Percentiles rank a stretch among this genome's conserved stretches.
Evolutionary conservation across 441 rosid species (phyloP).

Genomic region (Manihot esculenta): DNA sequence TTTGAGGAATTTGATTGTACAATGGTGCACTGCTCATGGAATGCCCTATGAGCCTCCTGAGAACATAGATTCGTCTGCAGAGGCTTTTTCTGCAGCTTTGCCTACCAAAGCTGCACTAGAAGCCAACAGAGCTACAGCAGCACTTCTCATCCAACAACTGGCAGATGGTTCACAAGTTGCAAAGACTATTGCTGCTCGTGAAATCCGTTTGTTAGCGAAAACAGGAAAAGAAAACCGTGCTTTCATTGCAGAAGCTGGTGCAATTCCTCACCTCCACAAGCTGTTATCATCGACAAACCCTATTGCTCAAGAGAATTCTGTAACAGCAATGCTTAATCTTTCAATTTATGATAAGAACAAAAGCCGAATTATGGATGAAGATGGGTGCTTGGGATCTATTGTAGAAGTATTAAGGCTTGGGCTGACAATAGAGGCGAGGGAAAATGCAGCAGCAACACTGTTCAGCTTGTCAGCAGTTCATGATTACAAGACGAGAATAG

Average conservation of each 20-base stretch:
- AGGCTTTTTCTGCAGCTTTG: slow-evolving; percentile 49
- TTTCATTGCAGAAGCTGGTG: slow-evolving; percentile 82
- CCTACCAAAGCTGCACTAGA: slow-evolving; percentile 72
- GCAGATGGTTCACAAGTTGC: slow-evolving; percentile 59
- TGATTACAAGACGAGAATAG: slow-evolving; percentile 83
- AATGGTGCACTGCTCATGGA: slow-evolving; percentile 79
- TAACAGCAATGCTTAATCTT: slow-evolving; percentile 82
- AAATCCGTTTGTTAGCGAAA: slow-evolving; percentile 78
- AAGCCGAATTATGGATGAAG: slow-evolving; percentile 74
- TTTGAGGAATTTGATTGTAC: slow-evolving; percentile 73
- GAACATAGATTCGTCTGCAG: slow-evolving; percentile 43
- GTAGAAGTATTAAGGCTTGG: slow-evolving; percentile 69
- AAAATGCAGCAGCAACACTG: slow-evolving; percentile 92
- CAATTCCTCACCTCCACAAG: slow-evolving; percentile 64
- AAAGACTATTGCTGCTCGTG: slow-evolving; percentile 68
- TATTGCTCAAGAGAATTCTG: slow-evolving; percentile 81
- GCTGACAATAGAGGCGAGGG: slow-evolving; percentile 75
- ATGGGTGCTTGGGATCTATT: slow-evolving; percentile 64
- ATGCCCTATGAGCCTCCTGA: slow-evolving; percentile 57
- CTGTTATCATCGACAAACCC: slow-evolving; percentile 56
- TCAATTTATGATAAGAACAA: slow-evolving; percentile 87
- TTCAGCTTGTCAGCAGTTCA: slow-evolving; percentile 89
- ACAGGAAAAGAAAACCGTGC: slow-evolving; percentile 87
- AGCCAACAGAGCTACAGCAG: slow-evolving; percentile 74
- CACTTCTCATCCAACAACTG: slow-evolving; percentile 61